A percentile compares a stretch with the other conserved stretches of the same genome.
These are phyloP conservation scores for Tolypocladium nubicola DNA, from an alignment of 2,329 filamentous ascomycete species.

Conservation along the genomic window DNA sequence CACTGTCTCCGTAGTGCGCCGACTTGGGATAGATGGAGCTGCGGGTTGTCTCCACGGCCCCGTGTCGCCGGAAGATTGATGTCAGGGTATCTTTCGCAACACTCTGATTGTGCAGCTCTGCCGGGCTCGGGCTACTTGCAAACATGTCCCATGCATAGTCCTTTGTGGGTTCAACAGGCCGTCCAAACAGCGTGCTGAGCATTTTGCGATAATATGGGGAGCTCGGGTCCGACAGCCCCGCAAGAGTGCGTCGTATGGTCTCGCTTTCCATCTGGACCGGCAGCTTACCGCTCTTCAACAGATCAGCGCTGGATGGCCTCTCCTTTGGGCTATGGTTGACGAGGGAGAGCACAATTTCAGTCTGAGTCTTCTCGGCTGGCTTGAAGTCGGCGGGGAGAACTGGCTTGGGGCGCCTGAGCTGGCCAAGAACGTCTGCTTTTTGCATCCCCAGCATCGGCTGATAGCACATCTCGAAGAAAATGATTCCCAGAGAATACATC, in stretches of 20 bases:
- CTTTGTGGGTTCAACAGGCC: slow-evolving; percentile 66
- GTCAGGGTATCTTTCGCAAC: slow-evolving; percentile 65
- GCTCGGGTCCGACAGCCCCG: slow-evolving; percentile 67
- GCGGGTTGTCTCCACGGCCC: slow-evolving; percentile 70
- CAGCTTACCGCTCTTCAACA: slow-evolving; percentile 76
- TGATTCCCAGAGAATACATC: slow-evolving; percentile 96
- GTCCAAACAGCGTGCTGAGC: slow-evolving; percentile 72
- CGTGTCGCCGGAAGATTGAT: slow-evolving; percentile 77
- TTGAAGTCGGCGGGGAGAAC: slow-evolving; percentile 64
- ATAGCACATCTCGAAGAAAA: slow-evolving; percentile 97
- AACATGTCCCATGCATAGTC: slow-evolving; percentile 71
- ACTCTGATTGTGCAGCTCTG: slow-evolving; percentile 59
- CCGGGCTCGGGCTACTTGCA: slow-evolving; percentile 37
- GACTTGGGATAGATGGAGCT: slow-evolving; percentile 75
- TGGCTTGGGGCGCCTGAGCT: slow-evolving; percentile 57
- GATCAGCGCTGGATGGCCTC: slow-evolving; percentile 70
- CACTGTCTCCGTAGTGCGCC: slow-evolving; percentile 60
- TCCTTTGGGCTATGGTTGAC: slow-evolving; percentile 75
- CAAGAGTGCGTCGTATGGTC: slow-evolving; percentile 72
- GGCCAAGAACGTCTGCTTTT: slow-evolving; percentile 52
- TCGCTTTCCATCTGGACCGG: slow-evolving; percentile 91
- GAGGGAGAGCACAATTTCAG: slow-evolving; percentile 67
- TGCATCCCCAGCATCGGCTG: slow-evolving; percentile 56
- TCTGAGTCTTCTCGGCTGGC: slow-evolving; percentile 59
- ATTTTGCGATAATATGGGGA: slow-evolving; percentile 88